Percentiles rank a stretch among this genome's conserved stretches.
phyloP scores from a whole-genome alignment of 805 yeast species.

The Yamadazyma nakazawae region DNA sequence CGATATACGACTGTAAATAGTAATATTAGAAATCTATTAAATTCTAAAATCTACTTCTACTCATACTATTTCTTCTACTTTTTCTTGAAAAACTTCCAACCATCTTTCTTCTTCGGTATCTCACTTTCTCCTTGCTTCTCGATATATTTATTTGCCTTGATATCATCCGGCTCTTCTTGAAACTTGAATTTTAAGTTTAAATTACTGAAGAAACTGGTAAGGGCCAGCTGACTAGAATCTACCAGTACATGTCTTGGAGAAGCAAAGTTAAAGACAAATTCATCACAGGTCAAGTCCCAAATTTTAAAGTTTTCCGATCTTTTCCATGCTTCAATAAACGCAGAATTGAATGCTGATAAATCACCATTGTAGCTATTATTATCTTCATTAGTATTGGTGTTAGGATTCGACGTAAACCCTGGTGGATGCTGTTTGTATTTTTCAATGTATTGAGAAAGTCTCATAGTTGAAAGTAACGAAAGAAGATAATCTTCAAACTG shows the following conservation, averaged over 20 bases:
- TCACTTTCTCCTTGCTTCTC: neutral
- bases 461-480: conserved; percentile 68
- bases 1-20: neutral
- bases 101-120: conserved; percentile 4
- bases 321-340: conserved; percentile 34
- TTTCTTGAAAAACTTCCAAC: conserved; percentile 10
- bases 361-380: conserved; percentile 25
- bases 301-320: conserved; percentile 33
- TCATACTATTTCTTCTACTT: neutral
- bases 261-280: conserved; percentile 42
- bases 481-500: conserved; percentile 88
- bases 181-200: conserved; percentile 16
- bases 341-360: conserved; percentile 25
- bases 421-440: conserved; percentile 39
- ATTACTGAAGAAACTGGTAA: conserved; percentile 25
- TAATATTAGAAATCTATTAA: neutral
- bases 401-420: conserved; percentile 25
- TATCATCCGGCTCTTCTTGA: conserved; percentile 9
- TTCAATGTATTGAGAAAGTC: conserved; percentile 59
- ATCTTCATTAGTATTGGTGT: conserved; percentile 13
- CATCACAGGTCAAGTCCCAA: conserved; percentile 42
- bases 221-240: conserved; percentile 13
- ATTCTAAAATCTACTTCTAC: neutral
- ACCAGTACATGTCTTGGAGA: conserved; percentile 36
- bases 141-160: conserved; percentile 21